phyloP scores from a whole-genome alignment of 345 rosid genomes.

The Euphorbia tirucalli region DNA sequence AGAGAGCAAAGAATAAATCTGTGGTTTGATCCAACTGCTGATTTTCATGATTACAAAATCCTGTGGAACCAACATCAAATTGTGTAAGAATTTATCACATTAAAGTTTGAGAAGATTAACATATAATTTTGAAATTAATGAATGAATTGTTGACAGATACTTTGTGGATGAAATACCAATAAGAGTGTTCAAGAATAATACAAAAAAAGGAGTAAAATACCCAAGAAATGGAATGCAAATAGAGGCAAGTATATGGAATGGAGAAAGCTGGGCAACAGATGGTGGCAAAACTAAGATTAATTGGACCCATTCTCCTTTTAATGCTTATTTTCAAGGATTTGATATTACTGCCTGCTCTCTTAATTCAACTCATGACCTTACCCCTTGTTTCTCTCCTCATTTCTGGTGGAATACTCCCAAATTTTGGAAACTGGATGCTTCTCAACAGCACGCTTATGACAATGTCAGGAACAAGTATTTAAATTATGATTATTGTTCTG shows the following conservation, averaged over 20 bases:
- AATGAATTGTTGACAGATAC: slow-evolving; percentile 45
- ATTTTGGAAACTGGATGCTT: slow-evolving; percentile 27
- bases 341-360: slow-evolving; percentile 43
- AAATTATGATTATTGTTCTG: slow-evolving; percentile 46
- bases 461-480: slow-evolving; percentile 26
- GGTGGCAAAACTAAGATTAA: slow-evolving; percentile 55
- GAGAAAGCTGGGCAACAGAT: slow-evolving; percentile 59
- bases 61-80: slow-evolving; percentile 76
- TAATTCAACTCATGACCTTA: no score
- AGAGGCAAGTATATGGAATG: slow-evolving; percentile 64
- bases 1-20: slow-evolving; percentile 57
- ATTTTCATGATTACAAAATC: slow-evolving; percentile 52
- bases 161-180: slow-evolving; percentile 61
- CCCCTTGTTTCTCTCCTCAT: slow-evolving; percentile 29
- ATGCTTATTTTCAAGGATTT: slow-evolving; percentile 46
- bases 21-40: slow-evolving; percentile 67
- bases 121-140: no score
- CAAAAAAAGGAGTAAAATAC: slow-evolving; percentile 38
- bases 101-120: no score
- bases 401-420: slow-evolving; percentile 62
- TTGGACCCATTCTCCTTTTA: slow-evolving; percentile 61
- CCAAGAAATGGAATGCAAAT: slow-evolving; percentile 52
- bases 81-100: slow-evolving; percentile 43
- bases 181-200: slow-evolving; percentile 61
- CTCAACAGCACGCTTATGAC: slow-evolving; percentile 17